Evolutionary conservation across 2,329 filamentous ascomycete genomes (phyloP).

Genomic region (Curvularia spicifera): DNA sequence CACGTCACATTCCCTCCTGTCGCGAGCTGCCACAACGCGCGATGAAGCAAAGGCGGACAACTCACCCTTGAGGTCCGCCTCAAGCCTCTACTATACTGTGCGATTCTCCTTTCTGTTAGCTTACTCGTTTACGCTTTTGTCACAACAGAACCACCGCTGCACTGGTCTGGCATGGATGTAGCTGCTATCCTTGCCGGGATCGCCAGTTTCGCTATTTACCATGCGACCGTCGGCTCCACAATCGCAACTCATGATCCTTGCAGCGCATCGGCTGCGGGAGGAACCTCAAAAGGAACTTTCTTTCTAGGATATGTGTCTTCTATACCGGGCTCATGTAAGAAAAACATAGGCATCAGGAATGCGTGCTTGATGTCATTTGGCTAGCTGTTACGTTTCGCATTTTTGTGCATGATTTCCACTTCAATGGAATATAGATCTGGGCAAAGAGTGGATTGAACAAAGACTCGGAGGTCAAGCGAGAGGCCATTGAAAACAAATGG

Average conservation of each 20-base stretch:
- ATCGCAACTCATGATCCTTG: slow-evolving; percentile 71
- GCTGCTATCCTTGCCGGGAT: slow-evolving; percentile 63
- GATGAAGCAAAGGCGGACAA: slow-evolving; percentile 52
- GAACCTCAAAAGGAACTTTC: slow-evolving; percentile 75
- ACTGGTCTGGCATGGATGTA: slow-evolving; percentile 65
- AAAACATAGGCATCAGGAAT: slow-evolving; percentile 30
- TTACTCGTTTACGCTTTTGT: slow-evolving; percentile 71
- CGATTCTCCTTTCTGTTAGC: slow-evolving; percentile 67
- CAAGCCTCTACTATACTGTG: slow-evolving; percentile 65
- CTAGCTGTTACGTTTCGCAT: slow-evolving; percentile 58
- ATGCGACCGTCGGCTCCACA: slow-evolving; percentile 81
- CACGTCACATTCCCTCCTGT: slow-evolving; percentile 63
- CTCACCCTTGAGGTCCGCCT: slow-evolving; percentile 65
- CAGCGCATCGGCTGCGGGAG: slow-evolving; percentile 75
- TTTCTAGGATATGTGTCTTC: slow-evolving; percentile 73
- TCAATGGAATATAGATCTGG: not conserved
- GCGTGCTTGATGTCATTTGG: slow-evolving; percentile 54
- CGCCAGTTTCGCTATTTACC: slow-evolving; percentile 73
- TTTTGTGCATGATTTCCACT: slow-evolving; percentile 63
- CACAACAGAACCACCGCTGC: slow-evolving; percentile 65
- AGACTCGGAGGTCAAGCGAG: not conserved
- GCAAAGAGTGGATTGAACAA: not conserved
- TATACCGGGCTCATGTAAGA: slow-evolving; percentile 47
- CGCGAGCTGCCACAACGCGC: slow-evolving; percentile 55
- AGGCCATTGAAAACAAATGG: not conserved